These are phyloP conservation scores for Fusarium proliferatum DNA, from an alignment of 2,329 filamentous ascomycete species.

Conservation along the genomic window DNA sequence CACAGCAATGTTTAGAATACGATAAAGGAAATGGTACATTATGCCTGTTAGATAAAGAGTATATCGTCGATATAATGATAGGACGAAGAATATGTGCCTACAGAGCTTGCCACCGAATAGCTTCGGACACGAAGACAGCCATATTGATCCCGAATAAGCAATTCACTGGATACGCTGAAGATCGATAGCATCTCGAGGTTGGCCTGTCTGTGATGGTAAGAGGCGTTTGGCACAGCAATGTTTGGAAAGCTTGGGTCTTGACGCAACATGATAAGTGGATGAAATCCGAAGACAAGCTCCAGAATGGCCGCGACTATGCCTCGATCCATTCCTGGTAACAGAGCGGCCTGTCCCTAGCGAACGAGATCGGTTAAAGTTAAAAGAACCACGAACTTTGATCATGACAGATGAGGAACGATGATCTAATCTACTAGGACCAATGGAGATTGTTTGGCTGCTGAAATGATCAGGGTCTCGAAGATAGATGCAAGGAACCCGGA, in stretches of 20 bases:
- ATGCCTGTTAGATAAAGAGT: neutral
- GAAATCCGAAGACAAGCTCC: neutral
- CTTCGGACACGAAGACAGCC: neutral
- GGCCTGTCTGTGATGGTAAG: neutral
- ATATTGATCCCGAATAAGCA: neutral
- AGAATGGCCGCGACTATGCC: slow-evolving; percentile 5
- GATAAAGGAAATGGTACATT: slow-evolving; percentile 4
- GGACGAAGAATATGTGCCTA: neutral
- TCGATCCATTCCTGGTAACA: slow-evolving; percentile 23
- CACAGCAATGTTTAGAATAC: neutral
- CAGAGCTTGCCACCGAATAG: neutral
- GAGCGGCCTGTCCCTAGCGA: slow-evolving; percentile 17
- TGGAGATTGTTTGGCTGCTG: slow-evolving; percentile 5
- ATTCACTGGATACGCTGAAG: neutral
- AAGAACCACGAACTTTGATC: slow-evolving; percentile 12
- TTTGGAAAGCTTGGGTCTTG: slow-evolving; percentile 1
- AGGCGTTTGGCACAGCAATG: slow-evolving; percentile 16
- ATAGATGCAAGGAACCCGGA: slow-evolving; percentile 31
- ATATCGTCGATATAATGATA: neutral
- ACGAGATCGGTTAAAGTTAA: slow-evolving; percentile 19
- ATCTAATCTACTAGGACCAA: slow-evolving; percentile 8
- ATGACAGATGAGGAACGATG: neutral
- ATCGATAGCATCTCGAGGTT: neutral
- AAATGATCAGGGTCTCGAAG: slow-evolving; percentile 5
- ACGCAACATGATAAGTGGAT: slow-evolving; percentile 6